A percentile compares a stretch with the other conserved stretches of the same genome.
These are phyloP conservation scores for Baorangia bicolor DNA, from an alignment of 768 basidiomycete genomes.

Conservation along the genomic window DNA sequence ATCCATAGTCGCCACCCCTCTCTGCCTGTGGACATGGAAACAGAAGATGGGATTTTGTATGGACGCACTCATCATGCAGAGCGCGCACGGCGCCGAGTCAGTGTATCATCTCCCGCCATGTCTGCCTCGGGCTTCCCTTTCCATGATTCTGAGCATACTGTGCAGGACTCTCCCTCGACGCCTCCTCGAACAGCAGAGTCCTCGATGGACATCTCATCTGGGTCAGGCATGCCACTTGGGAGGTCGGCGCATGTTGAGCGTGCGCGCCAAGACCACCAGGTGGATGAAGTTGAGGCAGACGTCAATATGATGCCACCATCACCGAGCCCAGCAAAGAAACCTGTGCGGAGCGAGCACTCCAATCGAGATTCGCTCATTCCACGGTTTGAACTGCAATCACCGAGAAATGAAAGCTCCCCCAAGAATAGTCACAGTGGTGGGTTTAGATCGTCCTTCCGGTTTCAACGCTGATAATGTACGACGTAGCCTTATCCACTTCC, in stretches of 20 bases:
- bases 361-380: constrained; percentile 36
- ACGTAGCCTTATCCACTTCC: constrained; percentile 11
- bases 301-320: constrained; percentile 48
- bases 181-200: constrained; percentile 22
- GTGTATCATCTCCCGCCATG: constrained; percentile 32
- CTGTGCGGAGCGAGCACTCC: constrained; percentile 12
- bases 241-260: constrained; percentile 42
- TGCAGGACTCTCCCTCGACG: constrained; percentile 20
- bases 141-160: constrained; percentile 16
- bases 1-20: constrained; percentile 37
- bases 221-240: constrained; percentile 30
- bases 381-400: constrained; percentile 27
- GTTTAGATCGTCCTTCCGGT: constrained; percentile 1
- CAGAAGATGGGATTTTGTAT: constrained; percentile 62
- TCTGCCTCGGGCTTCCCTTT: constrained; percentile 40
- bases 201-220: constrained; percentile 23
- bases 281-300: constrained; percentile 38
- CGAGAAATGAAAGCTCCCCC: constrained; percentile 23
- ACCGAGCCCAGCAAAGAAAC: constrained; percentile 43
- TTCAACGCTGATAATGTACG: neutral
- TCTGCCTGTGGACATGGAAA: constrained; percentile 54
- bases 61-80: constrained; percentile 64
- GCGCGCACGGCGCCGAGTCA: constrained; percentile 39
- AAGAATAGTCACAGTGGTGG: constrained; percentile 15
- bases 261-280: constrained; percentile 24